Conservation (phyloP, 140 eudicot genomes). For the Bidens hawaiensis region DNA sequence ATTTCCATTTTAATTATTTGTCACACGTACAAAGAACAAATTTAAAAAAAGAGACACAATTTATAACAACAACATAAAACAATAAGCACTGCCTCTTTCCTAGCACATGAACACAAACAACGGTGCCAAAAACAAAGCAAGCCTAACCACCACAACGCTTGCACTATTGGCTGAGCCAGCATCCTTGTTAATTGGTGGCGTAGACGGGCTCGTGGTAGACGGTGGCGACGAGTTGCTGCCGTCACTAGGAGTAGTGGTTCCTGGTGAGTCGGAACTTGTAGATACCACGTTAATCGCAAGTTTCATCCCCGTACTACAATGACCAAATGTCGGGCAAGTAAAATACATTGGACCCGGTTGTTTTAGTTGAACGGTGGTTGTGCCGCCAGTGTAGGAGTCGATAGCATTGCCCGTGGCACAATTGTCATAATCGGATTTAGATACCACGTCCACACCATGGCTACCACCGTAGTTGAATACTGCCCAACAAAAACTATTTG, state of each 20-base stretch:
- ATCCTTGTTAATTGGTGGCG: slow-evolving; percentile 13
- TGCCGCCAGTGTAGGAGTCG: slow-evolving; percentile 35
- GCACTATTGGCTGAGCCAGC: slow-evolving; percentile 7
- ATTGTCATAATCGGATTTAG: slow-evolving; percentile 38
- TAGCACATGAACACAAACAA: slow-evolving; percentile 32
- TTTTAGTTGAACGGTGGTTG: slow-evolving; percentile 31
- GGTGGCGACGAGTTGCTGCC: slow-evolving; percentile 34
- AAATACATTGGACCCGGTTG: slow-evolving; percentile 54
- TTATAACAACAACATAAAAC: not conserved
- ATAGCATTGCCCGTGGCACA: slow-evolving; percentile 45
- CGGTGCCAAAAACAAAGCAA: slow-evolving; percentile 29
- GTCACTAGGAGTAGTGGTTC: slow-evolving; percentile 34
- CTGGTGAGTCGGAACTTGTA: slow-evolving; percentile 24
- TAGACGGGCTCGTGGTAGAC: slow-evolving; percentile 22
- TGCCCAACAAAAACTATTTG: slow-evolving; percentile 22
- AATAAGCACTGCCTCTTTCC: slow-evolving; percentile 42
- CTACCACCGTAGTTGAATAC: slow-evolving; percentile 47
- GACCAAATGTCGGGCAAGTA: slow-evolving; percentile 52
- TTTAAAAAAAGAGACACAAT: slow-evolving; percentile 1
- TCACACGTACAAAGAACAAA: not conserved
- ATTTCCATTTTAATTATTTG: no score
- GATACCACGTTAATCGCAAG: slow-evolving; percentile 46
- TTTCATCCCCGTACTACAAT: slow-evolving; percentile 56
- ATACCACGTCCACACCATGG: slow-evolving; percentile 47
- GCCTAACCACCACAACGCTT: slow-evolving; percentile 6